Conservation (phyloP, 352 stramenopile species). For the Globisporangium recalcitrans region DNA sequence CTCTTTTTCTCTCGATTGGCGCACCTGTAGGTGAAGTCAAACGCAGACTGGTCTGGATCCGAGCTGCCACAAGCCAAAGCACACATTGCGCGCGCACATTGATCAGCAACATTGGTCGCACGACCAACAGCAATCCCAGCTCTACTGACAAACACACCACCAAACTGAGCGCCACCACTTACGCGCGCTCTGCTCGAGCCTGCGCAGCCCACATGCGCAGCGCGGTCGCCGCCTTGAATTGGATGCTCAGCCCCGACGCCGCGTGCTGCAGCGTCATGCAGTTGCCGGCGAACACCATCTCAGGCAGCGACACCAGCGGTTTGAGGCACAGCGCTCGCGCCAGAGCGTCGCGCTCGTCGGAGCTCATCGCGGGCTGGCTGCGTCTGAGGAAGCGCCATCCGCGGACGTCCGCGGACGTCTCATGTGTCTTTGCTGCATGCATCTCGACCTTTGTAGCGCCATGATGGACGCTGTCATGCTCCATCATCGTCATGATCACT, state of each 20-base stretch:
- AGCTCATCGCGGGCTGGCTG: constrained; percentile 39
- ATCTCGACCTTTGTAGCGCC: neutral
- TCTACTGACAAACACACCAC: neutral
- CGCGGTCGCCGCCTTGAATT: constrained; percentile 37
- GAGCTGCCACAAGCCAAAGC: constrained; percentile 9
- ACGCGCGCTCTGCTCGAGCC: constrained; percentile 17
- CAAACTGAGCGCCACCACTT: no score
- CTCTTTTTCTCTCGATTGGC: no score
- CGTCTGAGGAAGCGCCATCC: constrained; percentile 42
- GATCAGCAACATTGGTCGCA: neutral
- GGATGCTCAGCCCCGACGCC: constrained; percentile 23
- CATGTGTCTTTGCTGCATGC: constrained; percentile 4
- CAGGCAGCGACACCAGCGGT: constrained; percentile 37
- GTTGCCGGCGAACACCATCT: constrained; percentile 54
- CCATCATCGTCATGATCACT: neutral
- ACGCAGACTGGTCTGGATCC: constrained; percentile 31
- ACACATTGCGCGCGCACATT: neutral
- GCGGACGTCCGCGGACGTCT: constrained; percentile 22
- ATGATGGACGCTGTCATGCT: neutral
- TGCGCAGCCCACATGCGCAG: constrained; percentile 42
- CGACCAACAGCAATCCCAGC: neutral
- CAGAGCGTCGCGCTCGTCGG: constrained; percentile 28
- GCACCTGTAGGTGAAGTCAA: constrained; percentile 61
- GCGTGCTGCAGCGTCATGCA: constrained; percentile 26
- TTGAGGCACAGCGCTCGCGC: constrained; percentile 24